phyloP scores from a whole-genome alignment of 306 rosid species.

The Sechiopsis laciniata region DNA sequence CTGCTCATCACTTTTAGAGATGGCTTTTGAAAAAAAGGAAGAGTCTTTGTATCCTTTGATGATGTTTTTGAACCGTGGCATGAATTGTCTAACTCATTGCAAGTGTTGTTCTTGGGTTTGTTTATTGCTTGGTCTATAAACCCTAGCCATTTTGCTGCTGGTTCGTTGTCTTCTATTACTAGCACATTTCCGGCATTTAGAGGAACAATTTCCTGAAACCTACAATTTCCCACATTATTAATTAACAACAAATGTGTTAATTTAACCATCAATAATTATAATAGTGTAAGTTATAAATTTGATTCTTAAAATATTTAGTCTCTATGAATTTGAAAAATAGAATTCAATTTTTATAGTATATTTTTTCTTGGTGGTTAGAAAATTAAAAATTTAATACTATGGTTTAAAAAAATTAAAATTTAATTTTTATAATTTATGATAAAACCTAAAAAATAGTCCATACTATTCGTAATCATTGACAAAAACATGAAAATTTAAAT shows the following conservation, averaged over 20 bases:
- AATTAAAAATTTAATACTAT: too few relatives aligned
- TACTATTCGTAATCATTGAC: too few relatives aligned
- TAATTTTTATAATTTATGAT: too few relatives aligned
- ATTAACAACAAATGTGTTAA: not conserved
- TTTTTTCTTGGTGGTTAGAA: too few relatives aligned
- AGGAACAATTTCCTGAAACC: conserved; percentile 96
- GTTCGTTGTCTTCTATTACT: conserved; percentile 89
- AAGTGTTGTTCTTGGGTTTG: conserved; percentile 37
- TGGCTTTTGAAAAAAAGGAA: conserved; percentile 67
- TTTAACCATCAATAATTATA: not conserved
- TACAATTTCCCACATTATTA: conserved; percentile 18
- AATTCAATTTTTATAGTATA: too few relatives aligned
- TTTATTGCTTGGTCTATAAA: conserved; percentile 73
- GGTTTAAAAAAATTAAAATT: too few relatives aligned
- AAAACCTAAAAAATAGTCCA: too few relatives aligned
- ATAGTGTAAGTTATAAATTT: not conserved
- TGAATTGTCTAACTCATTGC: conserved; percentile 32
- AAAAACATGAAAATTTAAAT: too few relatives aligned
- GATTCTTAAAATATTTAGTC: too few relatives aligned
- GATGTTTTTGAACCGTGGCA: conserved; percentile 26
- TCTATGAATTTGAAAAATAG: too few relatives aligned
- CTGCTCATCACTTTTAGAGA: conserved; percentile 59
- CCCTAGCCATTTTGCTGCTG: conserved; percentile 79
- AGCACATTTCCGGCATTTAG: conserved; percentile 82
- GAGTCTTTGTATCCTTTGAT: conserved; percentile 23